Evolutionary conservation across 129 eudicot species (phyloP), one percentile per base, ranked within the genome.

Genomic region (Artemisia argyi): DNA sequence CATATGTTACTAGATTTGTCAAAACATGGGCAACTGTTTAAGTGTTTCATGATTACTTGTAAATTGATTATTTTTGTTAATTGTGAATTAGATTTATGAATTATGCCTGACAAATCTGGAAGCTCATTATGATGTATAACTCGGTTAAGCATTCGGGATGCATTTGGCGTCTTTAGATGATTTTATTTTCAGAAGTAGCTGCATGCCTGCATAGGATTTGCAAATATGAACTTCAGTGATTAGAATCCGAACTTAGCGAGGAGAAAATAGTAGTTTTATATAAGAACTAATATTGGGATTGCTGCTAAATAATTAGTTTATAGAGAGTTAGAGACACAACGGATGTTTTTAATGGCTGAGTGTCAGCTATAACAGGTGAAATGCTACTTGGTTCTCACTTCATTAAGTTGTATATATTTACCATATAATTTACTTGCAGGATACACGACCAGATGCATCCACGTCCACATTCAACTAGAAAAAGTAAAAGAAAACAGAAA

Each of bases 381-480:
- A 35, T 35, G 44, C 32, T 28, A 5, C 7, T 35, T 35, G 44
- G 44, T 35, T 35, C 50, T 10, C 30, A 30, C 44, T 71, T 42
- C 24, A 32, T 17, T 32, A 73, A 12, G 32, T 30, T 73, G 22
- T 69, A 61, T 50, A 32, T 62, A 50, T 73, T 50, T 50, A 51
- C 62, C 42, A 16, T 3, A 48, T 20, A 30, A 73, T 44, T 73
- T 30, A 73, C 78, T 73, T 62, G 62, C 71, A 73, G 62, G 63
- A 62, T 7, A 50, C 8, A 65, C 35, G 47, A 73, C 28, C 42
- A 44, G 76, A 72, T 47, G 78, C 60, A 50, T 73, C 44, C 70
- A 73, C 35, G 35, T 73, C 61, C 69, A 62, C 61, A 17, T 71
- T 20, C 75, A 39, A 71, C 55, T 32, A 47, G 48, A 22, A 71